Percentiles rank a stretch among this genome's conserved stretches.
phyloP scores from a whole-genome alignment of 2,329 filamentous ascomycete genomes.

The Hymenoscyphus infarciens region DNA sequence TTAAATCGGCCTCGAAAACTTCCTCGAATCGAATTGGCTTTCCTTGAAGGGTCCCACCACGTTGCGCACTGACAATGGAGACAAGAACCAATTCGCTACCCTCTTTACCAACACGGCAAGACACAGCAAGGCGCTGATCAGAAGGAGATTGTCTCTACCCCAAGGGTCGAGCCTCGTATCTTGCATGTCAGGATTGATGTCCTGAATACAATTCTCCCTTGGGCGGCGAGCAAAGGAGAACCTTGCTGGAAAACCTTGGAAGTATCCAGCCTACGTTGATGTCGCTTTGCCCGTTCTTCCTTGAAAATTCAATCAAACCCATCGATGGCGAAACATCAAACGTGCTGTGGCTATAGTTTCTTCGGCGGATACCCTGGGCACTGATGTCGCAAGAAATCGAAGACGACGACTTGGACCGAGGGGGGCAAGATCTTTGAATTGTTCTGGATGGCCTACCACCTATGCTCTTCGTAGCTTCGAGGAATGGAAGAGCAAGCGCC shows the following conservation, averaged over 20 bases:
- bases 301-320: conserved; percentile 53
- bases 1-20: conserved; percentile 58
- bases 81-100: conserved; percentile 64
- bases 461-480: no score
- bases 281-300: conserved; percentile 64
- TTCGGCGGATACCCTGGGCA: conserved; percentile 19
- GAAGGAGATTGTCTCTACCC: conserved; percentile 50
- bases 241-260: conserved; percentile 69
- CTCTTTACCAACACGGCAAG: conserved; percentile 56
- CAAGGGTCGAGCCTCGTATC: conserved; percentile 53
- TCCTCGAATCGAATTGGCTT: conserved; percentile 86
- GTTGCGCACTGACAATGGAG: conserved; percentile 50
- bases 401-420: no score
- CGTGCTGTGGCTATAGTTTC: conserved; percentile 50
- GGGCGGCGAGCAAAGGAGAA: conserved; percentile 61
- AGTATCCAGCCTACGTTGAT: conserved; percentile 83
- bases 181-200: no score
- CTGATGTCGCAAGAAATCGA: no score
- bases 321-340: conserved; percentile 60
- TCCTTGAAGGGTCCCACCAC: conserved; percentile 42
- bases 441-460: no score
- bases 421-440: no score
- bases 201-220: no score
- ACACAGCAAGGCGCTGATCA: conserved; percentile 46
- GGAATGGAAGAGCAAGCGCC: no score